Conservation (phyloP, 441 rosid genomes). For the Hura crepitans region DNA sequence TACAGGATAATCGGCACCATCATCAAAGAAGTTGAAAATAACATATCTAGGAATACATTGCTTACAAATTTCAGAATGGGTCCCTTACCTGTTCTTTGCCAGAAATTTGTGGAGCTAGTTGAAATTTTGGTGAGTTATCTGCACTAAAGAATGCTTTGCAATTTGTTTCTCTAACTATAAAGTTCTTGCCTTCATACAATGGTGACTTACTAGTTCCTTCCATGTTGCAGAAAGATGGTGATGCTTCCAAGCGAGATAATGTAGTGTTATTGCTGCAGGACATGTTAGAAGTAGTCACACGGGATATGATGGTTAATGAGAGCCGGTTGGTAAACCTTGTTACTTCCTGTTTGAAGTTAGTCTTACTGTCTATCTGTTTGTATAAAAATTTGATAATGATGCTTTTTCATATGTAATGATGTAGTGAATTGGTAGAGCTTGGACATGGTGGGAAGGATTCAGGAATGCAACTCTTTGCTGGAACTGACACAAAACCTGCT, state of each 20-base stretch:
- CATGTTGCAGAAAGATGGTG: slow-evolving; percentile 82
- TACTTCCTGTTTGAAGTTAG: slow-evolving; percentile 11
- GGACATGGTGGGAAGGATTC: slow-evolving; percentile 90
- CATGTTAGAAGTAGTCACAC: slow-evolving; percentile 92
- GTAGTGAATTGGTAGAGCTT: slow-evolving; percentile 81
- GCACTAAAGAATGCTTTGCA: background rate
- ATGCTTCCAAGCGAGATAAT: slow-evolving; percentile 63
- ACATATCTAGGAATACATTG: slow-evolving; percentile 74
- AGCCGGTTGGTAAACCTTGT: slow-evolving; percentile 64
- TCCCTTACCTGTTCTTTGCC: slow-evolving; percentile 66
- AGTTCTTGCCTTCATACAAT: background rate
- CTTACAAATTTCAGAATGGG: slow-evolving; percentile 90
- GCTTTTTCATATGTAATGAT: slow-evolving; percentile 5
- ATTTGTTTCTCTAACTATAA: slow-evolving; percentile 1
- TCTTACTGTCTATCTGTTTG: slow-evolving; percentile 5
- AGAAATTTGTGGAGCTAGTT: slow-evolving; percentile 86
- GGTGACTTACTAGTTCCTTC: slow-evolving; percentile 16
- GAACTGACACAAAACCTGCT: slow-evolving; percentile 80
- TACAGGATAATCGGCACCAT: slow-evolving; percentile 82
- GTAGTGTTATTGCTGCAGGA: slow-evolving; percentile 88
- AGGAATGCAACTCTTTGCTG: slow-evolving; percentile 91
- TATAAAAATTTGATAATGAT: slow-evolving; percentile 13
- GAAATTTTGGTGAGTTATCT: slow-evolving; percentile 69
- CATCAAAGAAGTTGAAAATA: slow-evolving; percentile 84
- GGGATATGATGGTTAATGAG: slow-evolving; percentile 97